Evolutionary conservation across 2,329 filamentous ascomycete genomes (phyloP), one percentile per base, ranked within the genome.

Genomic region (Parastagonospora avenae): DNA sequence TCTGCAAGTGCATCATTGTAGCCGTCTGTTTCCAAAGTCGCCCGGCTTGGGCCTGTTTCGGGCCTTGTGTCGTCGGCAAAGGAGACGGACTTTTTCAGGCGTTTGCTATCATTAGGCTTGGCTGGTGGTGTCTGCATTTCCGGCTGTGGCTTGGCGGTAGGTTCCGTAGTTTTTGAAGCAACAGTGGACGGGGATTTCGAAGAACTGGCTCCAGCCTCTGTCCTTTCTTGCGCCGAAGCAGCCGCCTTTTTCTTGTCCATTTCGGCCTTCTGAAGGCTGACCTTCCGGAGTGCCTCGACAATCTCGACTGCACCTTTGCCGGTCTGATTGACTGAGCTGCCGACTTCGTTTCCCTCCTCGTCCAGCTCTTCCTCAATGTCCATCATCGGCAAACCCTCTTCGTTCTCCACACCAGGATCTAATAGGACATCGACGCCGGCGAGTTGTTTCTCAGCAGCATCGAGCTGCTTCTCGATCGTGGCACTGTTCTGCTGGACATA

Each of bases 281-380:
- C 90, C 71, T 92, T 92, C 64, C 87, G 80, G 49, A 97, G 75
- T 1, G 86, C 84, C 43, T 93, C 86, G 12, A 89, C 71, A 4
- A 97, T 78, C 59, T 89, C 83, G 8, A 85, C 79, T 14, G 89
- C 83, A 11, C 82, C 78, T 45, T 88, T 84, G 6, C 87, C 88
- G 0, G 91, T 88, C n/a, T 76, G 72, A 3, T 68, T 69, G 19
- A 79, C 60, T 1, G 68, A 74, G 58, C 75, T 76, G 2, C 77
- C 89, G 42, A 96, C 74, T 4, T 97, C 83, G 65, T 96, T 94
- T 48, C 87, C 94, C 9, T 96, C 85, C 8, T 97, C 92, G 67
- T 97, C 94, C 19, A 97, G 79, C 76, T 96, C 86, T 74, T 99
- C 94, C 47, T 91, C 80, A 59, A 99, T 97, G 64, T 97, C 94